phyloP scores from a whole-genome alignment of 2,329 filamentous ascomycete species.

The Alternaria burnsii region DNA sequence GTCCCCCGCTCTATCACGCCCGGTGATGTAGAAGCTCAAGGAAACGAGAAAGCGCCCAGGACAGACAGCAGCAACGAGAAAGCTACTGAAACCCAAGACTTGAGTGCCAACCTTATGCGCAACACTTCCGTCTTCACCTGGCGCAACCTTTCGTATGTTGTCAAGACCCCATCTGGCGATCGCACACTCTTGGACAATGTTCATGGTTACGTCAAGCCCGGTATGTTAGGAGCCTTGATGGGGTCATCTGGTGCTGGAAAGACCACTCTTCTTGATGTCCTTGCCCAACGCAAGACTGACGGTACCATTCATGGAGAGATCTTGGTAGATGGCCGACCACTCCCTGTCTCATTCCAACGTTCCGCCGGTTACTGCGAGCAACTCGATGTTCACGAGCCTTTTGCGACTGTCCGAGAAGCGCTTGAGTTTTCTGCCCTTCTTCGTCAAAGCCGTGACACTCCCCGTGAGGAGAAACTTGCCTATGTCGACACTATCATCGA shows the following conservation, averaged over 20 bases:
- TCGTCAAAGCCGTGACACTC: constrained; percentile 33
- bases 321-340: constrained; percentile 40
- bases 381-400: constrained; percentile 41
- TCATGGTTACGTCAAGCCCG: constrained; percentile 63
- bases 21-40: constrained; percentile 61
- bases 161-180: constrained; percentile 53
- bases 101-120: constrained; percentile 56
- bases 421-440: constrained; percentile 43
- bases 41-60: constrained; percentile 21
- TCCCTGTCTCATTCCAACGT: constrained; percentile 40
- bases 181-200: constrained; percentile 61
- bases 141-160: constrained; percentile 66
- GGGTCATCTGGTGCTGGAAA: constrained; percentile 47
- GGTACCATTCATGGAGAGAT: constrained; percentile 41
- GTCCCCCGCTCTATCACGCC: constrained; percentile 23
- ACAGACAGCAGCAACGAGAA: constrained; percentile 43
- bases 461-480: constrained; percentile 33
- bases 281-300: constrained; percentile 40
- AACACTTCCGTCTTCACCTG: constrained; percentile 77
- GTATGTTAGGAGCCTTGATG: constrained; percentile 56
- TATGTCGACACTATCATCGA: constrained; percentile 42
- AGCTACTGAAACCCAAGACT: not conserved
- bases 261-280: constrained; percentile 45
- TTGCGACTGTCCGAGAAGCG: constrained; percentile 40
- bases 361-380: constrained; percentile 48